phyloP scores from a whole-genome alignment of 768 basidiomycete species.

The Coprinellus micaceus region DNA sequence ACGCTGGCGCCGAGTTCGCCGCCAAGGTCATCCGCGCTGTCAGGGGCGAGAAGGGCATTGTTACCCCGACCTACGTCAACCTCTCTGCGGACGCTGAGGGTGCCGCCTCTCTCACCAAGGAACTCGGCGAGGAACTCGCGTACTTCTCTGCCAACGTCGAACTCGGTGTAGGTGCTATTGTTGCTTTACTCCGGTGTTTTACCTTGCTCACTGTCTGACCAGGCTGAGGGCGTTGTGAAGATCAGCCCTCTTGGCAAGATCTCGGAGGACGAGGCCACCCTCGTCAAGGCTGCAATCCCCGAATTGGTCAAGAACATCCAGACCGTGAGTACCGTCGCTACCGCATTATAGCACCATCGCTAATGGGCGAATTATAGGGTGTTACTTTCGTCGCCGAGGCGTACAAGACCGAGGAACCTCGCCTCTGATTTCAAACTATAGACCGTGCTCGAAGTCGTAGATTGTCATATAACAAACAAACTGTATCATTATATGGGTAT shows the following conservation, averaged over 20 bases:
- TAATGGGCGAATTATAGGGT: constrained; percentile 27
- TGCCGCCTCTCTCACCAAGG: constrained; percentile 69
- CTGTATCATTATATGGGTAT: not conserved
- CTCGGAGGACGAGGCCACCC: constrained; percentile 65
- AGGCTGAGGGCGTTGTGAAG: constrained; percentile 80
- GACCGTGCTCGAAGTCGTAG: not conserved
- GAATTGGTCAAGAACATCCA: constrained; percentile 74
- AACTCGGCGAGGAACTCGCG: constrained; percentile 70
- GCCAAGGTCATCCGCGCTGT: constrained; percentile 77
- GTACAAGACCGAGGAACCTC: not conserved
- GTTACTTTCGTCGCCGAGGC: constrained; percentile 34
- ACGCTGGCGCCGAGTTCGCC: constrained; percentile 89
- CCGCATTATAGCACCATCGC: not conserved
- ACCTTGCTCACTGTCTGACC: constrained; percentile 6
- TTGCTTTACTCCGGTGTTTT: not conserved
- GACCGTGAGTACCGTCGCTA: constrained; percentile 41
- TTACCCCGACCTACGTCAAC: constrained; percentile 83
- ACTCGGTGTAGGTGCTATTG: constrained; percentile 64
- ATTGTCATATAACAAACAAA: not conserved
- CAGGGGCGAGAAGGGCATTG: constrained; percentile 84
- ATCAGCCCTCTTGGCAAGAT: constrained; percentile 79
- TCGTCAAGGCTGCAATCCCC: constrained; percentile 76
- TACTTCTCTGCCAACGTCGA: constrained; percentile 90
- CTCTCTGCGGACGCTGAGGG: constrained; percentile 68
- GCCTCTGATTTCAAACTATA: constrained; percentile 1